Evolutionary conservation across 495 filamentous ascomycete species (phyloP).

Genomic region (Recurvomyces mirabilis): DNA sequence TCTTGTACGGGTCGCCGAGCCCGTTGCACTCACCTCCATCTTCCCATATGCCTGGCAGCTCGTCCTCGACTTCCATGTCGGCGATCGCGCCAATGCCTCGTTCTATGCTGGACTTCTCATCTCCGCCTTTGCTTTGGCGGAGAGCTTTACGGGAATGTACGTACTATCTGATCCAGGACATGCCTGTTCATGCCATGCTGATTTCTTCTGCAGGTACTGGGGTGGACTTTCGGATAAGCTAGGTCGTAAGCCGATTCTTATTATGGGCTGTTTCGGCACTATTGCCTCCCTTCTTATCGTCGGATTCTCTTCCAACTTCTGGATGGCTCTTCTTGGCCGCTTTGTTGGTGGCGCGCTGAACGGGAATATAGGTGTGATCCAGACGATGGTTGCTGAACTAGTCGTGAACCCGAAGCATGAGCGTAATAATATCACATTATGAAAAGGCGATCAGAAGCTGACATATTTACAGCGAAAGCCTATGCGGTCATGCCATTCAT

Average conservation of each 20-base stretch:
- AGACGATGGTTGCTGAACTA: constrained; percentile 84
- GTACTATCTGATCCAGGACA: background rate
- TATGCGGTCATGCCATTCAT: constrained; percentile 83
- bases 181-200: background rate
- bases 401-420: constrained; percentile 72
- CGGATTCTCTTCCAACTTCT: constrained; percentile 70
- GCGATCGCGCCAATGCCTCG: constrained; percentile 56
- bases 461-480: constrained; percentile 48
- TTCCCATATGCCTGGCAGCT: constrained; percentile 82
- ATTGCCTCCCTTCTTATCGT: constrained; percentile 69
- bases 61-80: constrained; percentile 61
- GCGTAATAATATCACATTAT: no score
- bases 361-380: constrained; percentile 80
- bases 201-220: constrained; percentile 45
- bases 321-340: constrained; percentile 62
- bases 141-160: constrained; percentile 63
- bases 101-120: constrained; percentile 80
- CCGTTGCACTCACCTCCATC: constrained; percentile 77
- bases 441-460: no score
- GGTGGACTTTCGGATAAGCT: constrained; percentile 68
- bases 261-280: constrained; percentile 70
- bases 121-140: constrained; percentile 70
- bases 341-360: constrained; percentile 72
- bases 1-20: constrained; percentile 74
- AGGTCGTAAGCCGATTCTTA: constrained; percentile 72